These are phyloP conservation scores for Pseudocercospora pini-densiflorae DNA, from an alignment of 2,329 filamentous ascomycete genomes.

Conservation along the genomic window DNA sequence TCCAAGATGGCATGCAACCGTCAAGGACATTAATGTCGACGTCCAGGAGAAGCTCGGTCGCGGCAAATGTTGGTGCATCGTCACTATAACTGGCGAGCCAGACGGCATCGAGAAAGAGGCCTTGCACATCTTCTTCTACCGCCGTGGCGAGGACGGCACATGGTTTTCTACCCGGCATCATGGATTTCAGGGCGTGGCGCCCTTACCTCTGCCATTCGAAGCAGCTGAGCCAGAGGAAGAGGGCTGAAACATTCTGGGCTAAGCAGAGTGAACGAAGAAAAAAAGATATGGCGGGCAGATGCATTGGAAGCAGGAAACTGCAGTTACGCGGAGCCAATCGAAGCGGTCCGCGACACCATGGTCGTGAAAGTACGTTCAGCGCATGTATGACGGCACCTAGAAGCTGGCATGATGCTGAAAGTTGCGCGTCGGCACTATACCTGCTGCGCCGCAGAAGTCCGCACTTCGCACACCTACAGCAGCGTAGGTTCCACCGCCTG, in stretches of 20 bases:
- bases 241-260: not conserved
- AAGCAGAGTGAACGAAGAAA: too few relatives aligned
- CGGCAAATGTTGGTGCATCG: constrained; percentile 17
- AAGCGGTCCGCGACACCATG: too few relatives aligned
- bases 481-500: not conserved
- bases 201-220: constrained; percentile 14
- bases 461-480: not conserved
- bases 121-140: constrained; percentile 11
- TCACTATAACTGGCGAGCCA: constrained; percentile 10
- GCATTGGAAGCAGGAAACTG: too few relatives aligned
- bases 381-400: not conserved
- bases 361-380: too few relatives aligned
- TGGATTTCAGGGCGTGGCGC: constrained; percentile 17
- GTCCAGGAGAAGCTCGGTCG: constrained; percentile 14
- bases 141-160: constrained; percentile 5
- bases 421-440: not conserved
- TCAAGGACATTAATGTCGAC: constrained; percentile 2
- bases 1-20: not conserved
- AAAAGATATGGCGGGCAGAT: too few relatives aligned
- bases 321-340: too few relatives aligned
- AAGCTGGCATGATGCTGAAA: not conserved
- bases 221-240: not conserved
- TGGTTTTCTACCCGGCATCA: constrained; percentile 12
- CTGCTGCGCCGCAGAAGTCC: not conserved
- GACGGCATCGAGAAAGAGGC: constrained; percentile 15